Conservation (phyloP, 2,329 filamentous ascomycete genomes). For the Colletotrichum endophyticum region DNA sequence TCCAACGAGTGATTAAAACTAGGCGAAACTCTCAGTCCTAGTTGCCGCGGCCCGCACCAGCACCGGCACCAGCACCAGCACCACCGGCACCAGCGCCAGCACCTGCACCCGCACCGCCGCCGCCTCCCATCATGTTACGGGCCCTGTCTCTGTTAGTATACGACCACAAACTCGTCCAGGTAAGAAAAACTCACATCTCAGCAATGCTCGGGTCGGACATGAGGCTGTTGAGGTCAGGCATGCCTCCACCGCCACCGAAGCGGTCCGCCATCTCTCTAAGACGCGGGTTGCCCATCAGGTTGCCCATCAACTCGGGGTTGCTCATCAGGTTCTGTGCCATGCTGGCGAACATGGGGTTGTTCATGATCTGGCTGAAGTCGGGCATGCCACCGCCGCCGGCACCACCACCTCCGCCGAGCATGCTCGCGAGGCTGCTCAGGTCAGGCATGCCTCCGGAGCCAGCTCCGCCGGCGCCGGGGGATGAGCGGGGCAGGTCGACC, state of each 20-base stretch:
- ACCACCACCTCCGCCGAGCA: constrained; percentile 69
- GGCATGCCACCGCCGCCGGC: constrained; percentile 81
- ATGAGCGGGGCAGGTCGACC: constrained; percentile 45
- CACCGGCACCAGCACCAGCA: constrained; percentile 28
- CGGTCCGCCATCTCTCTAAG: constrained; percentile 85
- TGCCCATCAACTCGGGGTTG: constrained; percentile 91
- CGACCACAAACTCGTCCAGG: background rate
- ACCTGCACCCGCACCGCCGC: constrained; percentile 24
- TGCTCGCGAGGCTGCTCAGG: constrained; percentile 71
- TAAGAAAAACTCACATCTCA: constrained; percentile 75
- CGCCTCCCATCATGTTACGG: constrained; percentile 50
- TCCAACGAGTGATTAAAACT: background rate
- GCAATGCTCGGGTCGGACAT: constrained; percentile 94
- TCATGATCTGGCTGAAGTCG: constrained; percentile 87
- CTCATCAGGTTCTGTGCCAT: constrained; percentile 98
- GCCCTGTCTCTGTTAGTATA: constrained; percentile 37
- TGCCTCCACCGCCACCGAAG: constrained; percentile 78
- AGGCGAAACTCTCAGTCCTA: background rate
- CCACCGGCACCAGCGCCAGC: constrained; percentile 25
- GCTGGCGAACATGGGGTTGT: constrained; percentile 95
- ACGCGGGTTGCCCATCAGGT: constrained; percentile 92
- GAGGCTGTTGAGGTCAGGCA: constrained; percentile 84
- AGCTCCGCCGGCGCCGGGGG: constrained; percentile 33
- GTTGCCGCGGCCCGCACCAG: constrained; percentile 27
- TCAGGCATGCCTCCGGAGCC: constrained; percentile 66